These are phyloP conservation scores for Meripilus lineatus DNA, from an alignment of 1,284 basidiomycete species.

Conservation along the genomic window DNA sequence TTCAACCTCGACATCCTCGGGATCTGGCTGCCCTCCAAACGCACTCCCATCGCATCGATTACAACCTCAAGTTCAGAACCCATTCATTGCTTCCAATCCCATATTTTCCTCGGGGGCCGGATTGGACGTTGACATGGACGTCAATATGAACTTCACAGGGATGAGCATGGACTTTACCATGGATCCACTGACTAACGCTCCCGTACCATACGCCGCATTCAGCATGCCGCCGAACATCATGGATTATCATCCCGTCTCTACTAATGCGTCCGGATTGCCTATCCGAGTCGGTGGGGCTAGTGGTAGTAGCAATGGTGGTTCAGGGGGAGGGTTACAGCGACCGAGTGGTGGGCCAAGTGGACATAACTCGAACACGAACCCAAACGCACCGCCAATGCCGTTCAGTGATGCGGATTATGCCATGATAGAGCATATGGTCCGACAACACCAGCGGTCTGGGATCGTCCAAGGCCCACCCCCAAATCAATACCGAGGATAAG, in stretches of 20 bases:
- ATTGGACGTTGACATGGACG: conserved; percentile 21
- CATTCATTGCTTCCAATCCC: conserved; percentile 4
- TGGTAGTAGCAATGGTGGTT: conserved; percentile 15
- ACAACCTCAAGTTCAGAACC: conserved; percentile 5
- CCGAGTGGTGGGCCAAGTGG: conserved; percentile 15
- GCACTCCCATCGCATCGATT: neutral
- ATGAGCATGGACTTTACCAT: conserved; percentile 17
- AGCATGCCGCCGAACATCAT: conserved; percentile 14
- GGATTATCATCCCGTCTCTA: neutral
- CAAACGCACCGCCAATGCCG: conserved; percentile 18
- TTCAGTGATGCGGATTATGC: conserved; percentile 25
- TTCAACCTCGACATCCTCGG: too few relatives aligned
- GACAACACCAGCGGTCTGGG: conserved; percentile 22
- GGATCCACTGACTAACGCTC: conserved; percentile 9
- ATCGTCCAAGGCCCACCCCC: too few relatives aligned
- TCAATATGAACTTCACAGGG: conserved; percentile 13
- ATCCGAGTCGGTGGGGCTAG: neutral
- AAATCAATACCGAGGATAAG: too few relatives aligned
- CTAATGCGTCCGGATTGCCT: neutral
- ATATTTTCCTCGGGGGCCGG: conserved; percentile 1
- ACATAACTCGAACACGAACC: conserved; percentile 16
- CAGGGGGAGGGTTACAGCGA: conserved; percentile 21
- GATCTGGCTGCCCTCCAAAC: too few relatives aligned
- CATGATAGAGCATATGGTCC: conserved; percentile 25
- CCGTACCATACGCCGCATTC: neutral